Base-by-base conservation (phyloP, 2,329 filamentous ascomycete genomes). In the Exophiala aquamarina region DNA sequence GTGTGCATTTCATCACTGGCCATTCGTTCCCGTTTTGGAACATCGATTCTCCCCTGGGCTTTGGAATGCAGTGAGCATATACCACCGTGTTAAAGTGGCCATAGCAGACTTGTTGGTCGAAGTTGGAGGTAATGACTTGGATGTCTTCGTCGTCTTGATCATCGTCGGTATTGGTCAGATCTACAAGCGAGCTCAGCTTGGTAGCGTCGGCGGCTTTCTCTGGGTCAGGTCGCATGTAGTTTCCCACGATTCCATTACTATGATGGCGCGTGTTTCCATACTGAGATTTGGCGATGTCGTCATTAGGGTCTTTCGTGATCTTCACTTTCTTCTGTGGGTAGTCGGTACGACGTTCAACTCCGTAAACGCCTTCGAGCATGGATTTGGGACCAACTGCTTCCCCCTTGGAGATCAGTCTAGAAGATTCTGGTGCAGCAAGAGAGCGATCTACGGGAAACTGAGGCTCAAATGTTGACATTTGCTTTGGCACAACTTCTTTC, bases 291-390 rank as follows among this genome's bases (percentile, higher is more conserved):
- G 43, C 26, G 18, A 29, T 5, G 3, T 28, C 21, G 68, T 59
- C 14, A 71, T 48, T 37, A 17, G 47, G 14, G 17, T 21, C 41
- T 43, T 14, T 55, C 44, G 15, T 58, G 31, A 78, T 66, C 62
- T 82, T 90, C 43, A 82, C 70, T 41, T 83, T 82, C 68, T 92
- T 92, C 20, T 75, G 70, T 15, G 86, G 81, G 61, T 65, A 74
- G 53, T 61, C 72, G 59, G 73, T 72, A 19, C 90, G 85, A 41
- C 84, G 77, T 56, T 87, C 78, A 11, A 94, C 79, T 56, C 85
- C 83, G 63, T 91, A 88, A 63, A 90, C 75, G 23, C 82, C 79
- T 65, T 94, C 88, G 36, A 95, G 81, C 70, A 90, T 45, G 18
- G 81, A 45, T 70, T 69, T 54, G 20, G 47, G 46, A 34, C 42